phyloP scores from a whole-genome alignment of 2,329 filamentous ascomycete genomes.

The Scytalidium sp. region DNA sequence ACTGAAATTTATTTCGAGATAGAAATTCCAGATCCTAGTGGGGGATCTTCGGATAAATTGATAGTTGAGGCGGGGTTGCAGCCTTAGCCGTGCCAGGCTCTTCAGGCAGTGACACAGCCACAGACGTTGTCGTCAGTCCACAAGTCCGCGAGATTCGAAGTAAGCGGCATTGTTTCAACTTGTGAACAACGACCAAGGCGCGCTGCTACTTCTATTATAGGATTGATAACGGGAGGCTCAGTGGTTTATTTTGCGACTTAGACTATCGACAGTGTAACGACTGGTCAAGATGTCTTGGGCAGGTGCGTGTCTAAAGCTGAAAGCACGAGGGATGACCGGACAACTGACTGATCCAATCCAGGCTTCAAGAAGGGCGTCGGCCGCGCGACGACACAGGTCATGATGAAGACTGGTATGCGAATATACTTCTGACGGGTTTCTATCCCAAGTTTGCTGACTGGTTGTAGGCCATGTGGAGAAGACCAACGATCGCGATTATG shows the following conservation, averaged over 20 bases:
- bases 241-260: too few relatives aligned
- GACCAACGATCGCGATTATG: slow-evolving; percentile 97
- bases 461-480: slow-evolving; percentile 85
- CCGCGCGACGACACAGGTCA: slow-evolving; percentile 97
- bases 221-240: too few relatives aligned
- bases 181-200: too few relatives aligned
- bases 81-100: not conserved
- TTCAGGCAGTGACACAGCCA: not conserved
- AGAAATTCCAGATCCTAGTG: not conserved
- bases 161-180: not conserved
- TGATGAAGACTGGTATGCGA: slow-evolving; percentile 92
- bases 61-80: not conserved
- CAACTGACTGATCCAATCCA: slow-evolving; percentile 29
- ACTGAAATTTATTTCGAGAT: slow-evolving; percentile 4
- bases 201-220: too few relatives aligned
- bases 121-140: not conserved
- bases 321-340: slow-evolving; percentile 14
- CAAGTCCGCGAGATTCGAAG: not conserved
- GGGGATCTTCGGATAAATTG: not conserved
- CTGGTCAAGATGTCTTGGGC: slow-evolving; percentile 44
- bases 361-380: slow-evolving; percentile 97
- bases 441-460: slow-evolving; percentile 4
- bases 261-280: not conserved
- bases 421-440: not conserved
- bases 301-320: slow-evolving; percentile 30